Percentiles rank a stretch among this genome's conserved stretches.
These are phyloP conservation scores for Phytophthora capsici DNA, from an alignment of 352 stramenopile species.

Conservation along the genomic window DNA sequence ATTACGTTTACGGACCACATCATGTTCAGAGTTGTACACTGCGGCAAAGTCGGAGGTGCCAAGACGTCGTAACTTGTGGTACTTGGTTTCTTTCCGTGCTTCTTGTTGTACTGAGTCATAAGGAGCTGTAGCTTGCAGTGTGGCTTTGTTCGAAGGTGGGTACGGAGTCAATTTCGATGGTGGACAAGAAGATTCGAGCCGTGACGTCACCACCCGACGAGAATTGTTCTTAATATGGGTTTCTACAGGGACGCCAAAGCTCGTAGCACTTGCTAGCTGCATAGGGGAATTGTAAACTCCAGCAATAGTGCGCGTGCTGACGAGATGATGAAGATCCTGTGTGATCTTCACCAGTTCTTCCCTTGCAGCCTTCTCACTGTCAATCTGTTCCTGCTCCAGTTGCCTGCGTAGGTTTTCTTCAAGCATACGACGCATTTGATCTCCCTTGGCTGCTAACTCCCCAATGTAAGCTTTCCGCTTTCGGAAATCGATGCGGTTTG, in stretches of 20 bases:
- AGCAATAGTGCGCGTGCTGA: conserved; percentile 57
- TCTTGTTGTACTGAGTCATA: conserved; percentile 54
- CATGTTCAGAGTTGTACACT: conserved; percentile 55
- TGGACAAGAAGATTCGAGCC: conserved; percentile 40
- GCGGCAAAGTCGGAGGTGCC: conserved; percentile 52
- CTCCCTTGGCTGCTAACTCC: conserved; percentile 56
- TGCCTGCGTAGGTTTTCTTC: conserved; percentile 51
- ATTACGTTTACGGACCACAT: conserved; percentile 47
- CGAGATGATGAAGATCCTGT: conserved; percentile 67
- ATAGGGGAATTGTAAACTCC: conserved; percentile 71
- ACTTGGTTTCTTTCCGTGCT: conserved; percentile 64
- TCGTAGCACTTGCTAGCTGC: conserved; percentile 38
- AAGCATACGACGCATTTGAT: conserved; percentile 55
- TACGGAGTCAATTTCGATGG: conserved; percentile 57
- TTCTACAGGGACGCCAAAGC: conserved; percentile 68
- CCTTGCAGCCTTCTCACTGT: conserved; percentile 41
- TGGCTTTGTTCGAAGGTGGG: conserved; percentile 56
- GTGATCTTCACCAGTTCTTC: conserved; percentile 61
- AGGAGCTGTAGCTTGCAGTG: conserved; percentile 49
- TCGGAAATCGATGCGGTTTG: conserved; percentile 57
- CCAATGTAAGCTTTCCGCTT: conserved; percentile 65
- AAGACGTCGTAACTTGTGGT: conserved; percentile 62
- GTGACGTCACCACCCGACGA: conserved; percentile 40
- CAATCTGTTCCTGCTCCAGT: conserved; percentile 47
- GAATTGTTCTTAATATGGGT: conserved; percentile 67